Conservation (phyloP, 306 rosid species). For the Geum urbanum region DNA sequence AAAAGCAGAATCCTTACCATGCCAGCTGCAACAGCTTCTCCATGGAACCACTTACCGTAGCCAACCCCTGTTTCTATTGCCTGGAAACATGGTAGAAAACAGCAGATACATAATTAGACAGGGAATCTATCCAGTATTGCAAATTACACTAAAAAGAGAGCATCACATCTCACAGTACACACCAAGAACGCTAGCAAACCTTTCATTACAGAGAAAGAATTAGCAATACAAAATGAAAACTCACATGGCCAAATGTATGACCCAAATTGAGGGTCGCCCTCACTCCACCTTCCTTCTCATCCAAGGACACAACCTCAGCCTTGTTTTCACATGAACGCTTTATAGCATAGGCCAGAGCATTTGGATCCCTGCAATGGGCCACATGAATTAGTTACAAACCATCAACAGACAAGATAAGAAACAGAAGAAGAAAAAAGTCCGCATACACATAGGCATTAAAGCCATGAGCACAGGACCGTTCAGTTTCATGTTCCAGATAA, state of each 20-base stretch:
- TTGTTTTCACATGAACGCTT: constrained; percentile 93
- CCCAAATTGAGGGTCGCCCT: constrained; percentile 95
- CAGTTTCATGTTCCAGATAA: background rate
- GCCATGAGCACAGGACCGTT: background rate
- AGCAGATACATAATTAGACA: constrained; percentile 17
- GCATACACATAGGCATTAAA: background rate
- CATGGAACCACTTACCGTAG: constrained; percentile 95
- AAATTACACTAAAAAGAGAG: background rate
- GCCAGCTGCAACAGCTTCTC: constrained; percentile 99
- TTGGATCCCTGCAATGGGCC: constrained; percentile 67
- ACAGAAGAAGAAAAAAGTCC: background rate
- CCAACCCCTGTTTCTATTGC: constrained; percentile 89
- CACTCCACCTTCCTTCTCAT: constrained; percentile 94
- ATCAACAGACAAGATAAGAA: constrained; percentile 8
- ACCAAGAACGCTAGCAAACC: background rate
- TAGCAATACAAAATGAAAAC: constrained; percentile 24
- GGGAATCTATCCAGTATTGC: constrained; percentile 11
- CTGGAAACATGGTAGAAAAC: constrained; percentile 37
- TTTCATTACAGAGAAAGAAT: background rate
- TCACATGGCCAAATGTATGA: constrained; percentile 96
- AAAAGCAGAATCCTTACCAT: constrained; percentile 42
- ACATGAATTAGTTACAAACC: background rate
- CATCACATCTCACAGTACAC: background rate
- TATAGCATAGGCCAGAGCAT: constrained; percentile 77
- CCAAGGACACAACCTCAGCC: constrained; percentile 89